A percentile compares a stretch with the other conserved stretches of the same genome.
phyloP scores from a whole-genome alignment of 2,329 filamentous ascomycete species.

The Ophiosphaerella narmari region DNA sequence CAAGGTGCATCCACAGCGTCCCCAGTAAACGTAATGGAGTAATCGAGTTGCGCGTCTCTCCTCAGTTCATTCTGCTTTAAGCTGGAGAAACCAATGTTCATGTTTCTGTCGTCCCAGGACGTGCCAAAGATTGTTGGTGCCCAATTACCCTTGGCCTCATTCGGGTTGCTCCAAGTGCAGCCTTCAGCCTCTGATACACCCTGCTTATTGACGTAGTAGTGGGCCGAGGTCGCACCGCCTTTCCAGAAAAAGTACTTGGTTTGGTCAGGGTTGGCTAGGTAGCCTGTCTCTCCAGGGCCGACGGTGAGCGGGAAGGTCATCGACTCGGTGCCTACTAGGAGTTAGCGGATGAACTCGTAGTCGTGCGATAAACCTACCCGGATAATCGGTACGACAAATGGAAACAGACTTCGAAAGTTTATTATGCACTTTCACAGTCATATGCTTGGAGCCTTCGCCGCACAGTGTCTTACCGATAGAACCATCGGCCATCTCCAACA shows the following conservation, averaged over 20 bases:
- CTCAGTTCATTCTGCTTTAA: constrained; percentile 85
- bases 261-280: constrained; percentile 77
- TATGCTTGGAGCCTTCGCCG: constrained; percentile 68
- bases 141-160: constrained; percentile 72
- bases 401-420: constrained; percentile 68
- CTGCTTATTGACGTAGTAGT: constrained; percentile 94
- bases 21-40: constrained; percentile 76
- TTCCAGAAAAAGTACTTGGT: constrained; percentile 78
- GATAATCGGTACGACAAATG: constrained; percentile 95
- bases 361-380: constrained; percentile 60
- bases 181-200: constrained; percentile 69
- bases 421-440: constrained; percentile 73
- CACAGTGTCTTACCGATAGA: constrained; percentile 72
- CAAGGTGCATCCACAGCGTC: constrained; percentile 58
- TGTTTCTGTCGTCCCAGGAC: constrained; percentile 60
- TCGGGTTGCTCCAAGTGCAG: constrained; percentile 76
- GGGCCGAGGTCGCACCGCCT: constrained; percentile 76
- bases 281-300: constrained; percentile 60
- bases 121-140: constrained; percentile 85
- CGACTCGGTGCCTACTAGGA: constrained; percentile 66
- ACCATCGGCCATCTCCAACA: constrained; percentile 69
- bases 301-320: constrained; percentile 80
- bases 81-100: constrained; percentile 71
- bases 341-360: constrained; percentile 7
- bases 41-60: constrained; percentile 69